Base-by-base conservation (phyloP, 2,329 filamentous ascomycete species). In the Sclerotinia glacialis region DNA sequence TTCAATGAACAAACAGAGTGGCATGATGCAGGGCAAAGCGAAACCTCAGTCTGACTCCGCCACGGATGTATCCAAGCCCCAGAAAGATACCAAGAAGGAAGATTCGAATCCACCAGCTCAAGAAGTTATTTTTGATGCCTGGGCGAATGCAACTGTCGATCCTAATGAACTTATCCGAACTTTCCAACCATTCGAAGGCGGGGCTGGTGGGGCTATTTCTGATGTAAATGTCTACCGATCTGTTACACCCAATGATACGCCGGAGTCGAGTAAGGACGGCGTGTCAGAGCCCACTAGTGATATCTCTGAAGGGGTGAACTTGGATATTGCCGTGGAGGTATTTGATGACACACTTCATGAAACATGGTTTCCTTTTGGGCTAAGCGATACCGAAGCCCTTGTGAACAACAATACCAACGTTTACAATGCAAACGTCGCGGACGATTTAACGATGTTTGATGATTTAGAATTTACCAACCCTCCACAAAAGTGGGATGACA, bases 221-320 rank as follows among this genome's bases (percentile, higher is more conserved):
- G 83, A 88, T 69, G 80, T 83, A 74, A 80, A 77, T 64, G 77
- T 83, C 11, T 86, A 85, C 71, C 81, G 82, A 26, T 81, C 83
- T 1, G 77, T 83, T 66, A 86, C 86, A 31, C 85, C 86, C 0
- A 86, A 87, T 68, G 85, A 88, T 72, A 89, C 86, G 9, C 86
- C 86, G 0, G 86, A 88, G 70, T 88, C 86, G 2, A 85, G 80
- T 75, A 86, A 87, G 74, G 85, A 88, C 37, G 82, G 83, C 5
- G 76, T 79, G 11, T 87, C 86, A 50, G 86, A 88, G 71, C 83
- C 85, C 12, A 87, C 83, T 68, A 88, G 85, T 72, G 86, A 89
- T 70, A 83, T 88, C 23, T 82, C 84, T 3, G 86, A 88, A 66
- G 80, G 79, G 6, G 79, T 81, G 4, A 75, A 78, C 21, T 78